These are phyloP conservation scores for Clavariopsis aquatica DNA, from an alignment of 495 filamentous ascomycete genomes.

Conservation along the genomic window DNA sequence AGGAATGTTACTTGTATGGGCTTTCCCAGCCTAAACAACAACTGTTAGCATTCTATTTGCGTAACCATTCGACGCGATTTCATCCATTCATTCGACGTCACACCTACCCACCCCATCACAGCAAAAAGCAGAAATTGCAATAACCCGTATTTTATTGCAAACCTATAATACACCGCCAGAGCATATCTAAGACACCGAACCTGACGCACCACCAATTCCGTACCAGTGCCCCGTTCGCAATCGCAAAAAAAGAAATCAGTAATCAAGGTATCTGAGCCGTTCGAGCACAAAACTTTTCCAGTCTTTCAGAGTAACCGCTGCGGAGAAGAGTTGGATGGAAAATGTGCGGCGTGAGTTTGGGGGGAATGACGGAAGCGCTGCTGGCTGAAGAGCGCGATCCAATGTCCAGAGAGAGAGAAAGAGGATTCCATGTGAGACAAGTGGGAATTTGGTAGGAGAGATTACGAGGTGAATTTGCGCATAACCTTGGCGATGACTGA, in stretches of 20 bases:
- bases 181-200: neutral
- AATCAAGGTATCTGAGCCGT: neutral
- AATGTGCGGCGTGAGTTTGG: neutral
- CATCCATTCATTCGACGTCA: too few species aligned
- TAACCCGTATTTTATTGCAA: constrained; percentile 7
- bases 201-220: neutral
- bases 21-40: too few species aligned
- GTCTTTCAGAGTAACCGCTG: constrained; percentile 9
- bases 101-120: too few species aligned
- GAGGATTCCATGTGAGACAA: too few species aligned
- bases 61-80: too few species aligned
- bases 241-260: neutral
- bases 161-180: neutral
- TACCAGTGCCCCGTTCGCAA: neutral
- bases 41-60: too few species aligned
- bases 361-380: constrained; percentile 10
- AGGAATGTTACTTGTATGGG: too few species aligned
- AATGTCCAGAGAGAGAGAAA: neutral
- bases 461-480: constrained; percentile 74
- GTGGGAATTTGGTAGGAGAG: neutral
- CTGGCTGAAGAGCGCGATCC: constrained; percentile 26
- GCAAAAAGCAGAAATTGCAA: neutral
- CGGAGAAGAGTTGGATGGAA: neutral
- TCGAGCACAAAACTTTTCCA: constrained; percentile 16
- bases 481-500: constrained; percentile 96